phyloP scores from a whole-genome alignment of 441 rosid genomes.

The Hura crepitans region DNA sequence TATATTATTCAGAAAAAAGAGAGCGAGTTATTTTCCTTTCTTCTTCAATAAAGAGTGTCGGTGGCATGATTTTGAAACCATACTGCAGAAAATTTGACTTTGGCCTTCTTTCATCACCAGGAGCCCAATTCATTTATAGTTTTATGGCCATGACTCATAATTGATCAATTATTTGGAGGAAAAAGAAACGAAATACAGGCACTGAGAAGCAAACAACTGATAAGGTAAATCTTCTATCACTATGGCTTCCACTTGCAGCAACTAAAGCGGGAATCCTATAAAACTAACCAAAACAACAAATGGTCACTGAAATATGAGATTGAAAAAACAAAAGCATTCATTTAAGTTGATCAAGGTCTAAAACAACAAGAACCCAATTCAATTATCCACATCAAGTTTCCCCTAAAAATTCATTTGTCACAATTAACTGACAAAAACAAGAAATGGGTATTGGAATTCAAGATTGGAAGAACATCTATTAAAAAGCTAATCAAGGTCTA shows the following conservation, averaged over 20 bases:
- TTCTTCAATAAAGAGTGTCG: constrained; percentile 1
- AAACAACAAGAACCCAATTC: not conserved
- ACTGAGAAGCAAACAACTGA: not conserved
- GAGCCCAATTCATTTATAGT: not conserved
- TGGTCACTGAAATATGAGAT: too few relatives aligned
- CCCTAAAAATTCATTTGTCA: too few relatives aligned
- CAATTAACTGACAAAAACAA: not conserved
- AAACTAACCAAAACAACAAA: too few relatives aligned
- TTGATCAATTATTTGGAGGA: not conserved
- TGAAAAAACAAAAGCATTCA: too few relatives aligned
- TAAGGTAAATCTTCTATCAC: not conserved
- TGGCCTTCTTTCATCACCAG: not conserved
- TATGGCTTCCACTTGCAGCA: constrained; percentile 3
- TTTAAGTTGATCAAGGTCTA: too few relatives aligned
- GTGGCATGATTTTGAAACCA: not conserved
- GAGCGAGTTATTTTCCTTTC: too few relatives aligned
- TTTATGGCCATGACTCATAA: not conserved
- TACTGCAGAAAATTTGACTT: not conserved
- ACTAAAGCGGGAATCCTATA: not conserved
- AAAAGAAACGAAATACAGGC: not conserved
- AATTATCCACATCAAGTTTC: too few relatives aligned
- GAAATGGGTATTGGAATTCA: constrained; percentile 2
- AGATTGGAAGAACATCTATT: not conserved
- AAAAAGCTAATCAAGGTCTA: not conserved
- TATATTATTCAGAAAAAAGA: not conserved